These are phyloP conservation scores for Chlorella sorokiniana DNA, from an alignment of 139 green algal genomes.

Conservation along the genomic window DNA sequence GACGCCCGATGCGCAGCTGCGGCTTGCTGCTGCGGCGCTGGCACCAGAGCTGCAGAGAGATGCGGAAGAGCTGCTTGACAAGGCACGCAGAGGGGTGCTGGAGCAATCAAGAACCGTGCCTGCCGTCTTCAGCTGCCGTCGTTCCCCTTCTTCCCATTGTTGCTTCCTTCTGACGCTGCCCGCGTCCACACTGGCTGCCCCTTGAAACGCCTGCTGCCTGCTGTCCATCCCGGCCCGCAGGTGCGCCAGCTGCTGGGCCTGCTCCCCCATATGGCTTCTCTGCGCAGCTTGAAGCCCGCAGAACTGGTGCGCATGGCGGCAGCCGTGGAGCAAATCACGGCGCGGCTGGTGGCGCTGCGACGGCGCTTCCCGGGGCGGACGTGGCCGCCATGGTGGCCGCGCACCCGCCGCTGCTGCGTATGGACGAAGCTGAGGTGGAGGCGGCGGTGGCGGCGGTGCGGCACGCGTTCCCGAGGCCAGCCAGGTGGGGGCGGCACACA, in stretches of 20 bases:
- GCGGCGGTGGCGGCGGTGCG: not conserved
- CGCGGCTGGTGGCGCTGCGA: slow-evolving; percentile 10
- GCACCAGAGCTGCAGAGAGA: slow-evolving; percentile 1
- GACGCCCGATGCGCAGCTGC: slow-evolving; percentile 23
- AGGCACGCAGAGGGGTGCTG: not conserved
- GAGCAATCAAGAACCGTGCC: not conserved
- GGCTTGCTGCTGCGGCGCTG: not conserved
- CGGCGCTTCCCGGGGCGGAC: slow-evolving; percentile 10
- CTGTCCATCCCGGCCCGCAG: not conserved
- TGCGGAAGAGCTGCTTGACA: not conserved
- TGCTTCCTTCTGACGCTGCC: no score
- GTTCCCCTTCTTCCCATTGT: no score
- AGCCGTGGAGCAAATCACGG: slow-evolving; percentile 10
- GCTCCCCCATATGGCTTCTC: slow-evolving; percentile 2
- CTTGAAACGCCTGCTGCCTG: not conserved
- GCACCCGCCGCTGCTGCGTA: slow-evolving; percentile 24
- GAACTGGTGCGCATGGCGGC: slow-evolving; percentile 28
- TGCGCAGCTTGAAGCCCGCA: slow-evolving; percentile 21
- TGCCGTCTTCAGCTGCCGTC: not conserved
- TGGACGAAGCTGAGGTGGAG: not conserved
- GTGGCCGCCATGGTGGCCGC: slow-evolving; percentile 21
- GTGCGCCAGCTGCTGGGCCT: slow-evolving; percentile 18
- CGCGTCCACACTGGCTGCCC: no score
- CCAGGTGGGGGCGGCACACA: not conserved
- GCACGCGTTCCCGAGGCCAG: not conserved